Percentiles rank a stretch among this genome's conserved stretches.
Evolutionary conservation across 225 moss, liverwort and hornwort genomes (phyloP).

Genomic region (Marchantia paleacea): DNA sequence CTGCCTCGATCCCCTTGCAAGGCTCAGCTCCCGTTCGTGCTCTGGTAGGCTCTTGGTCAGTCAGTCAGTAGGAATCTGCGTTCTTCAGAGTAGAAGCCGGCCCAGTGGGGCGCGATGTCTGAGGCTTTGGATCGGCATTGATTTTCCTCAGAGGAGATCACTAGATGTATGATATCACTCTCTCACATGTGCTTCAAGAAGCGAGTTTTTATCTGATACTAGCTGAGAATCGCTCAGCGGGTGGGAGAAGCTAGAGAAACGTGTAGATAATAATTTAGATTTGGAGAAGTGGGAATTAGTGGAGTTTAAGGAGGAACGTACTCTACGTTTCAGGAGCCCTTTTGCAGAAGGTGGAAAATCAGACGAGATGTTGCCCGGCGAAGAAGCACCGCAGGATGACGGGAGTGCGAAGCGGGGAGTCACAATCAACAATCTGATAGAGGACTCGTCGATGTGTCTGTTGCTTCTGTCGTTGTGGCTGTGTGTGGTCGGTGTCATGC

Average conservation of each 20-base stretch:
- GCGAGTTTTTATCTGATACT: neutral
- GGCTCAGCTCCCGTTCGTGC: no score
- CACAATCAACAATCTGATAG: constrained; percentile 21
- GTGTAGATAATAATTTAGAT: no score
- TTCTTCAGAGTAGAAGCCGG: neutral
- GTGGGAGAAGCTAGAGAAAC: no score
- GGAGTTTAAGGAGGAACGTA: neutral
- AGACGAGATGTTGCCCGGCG: neutral
- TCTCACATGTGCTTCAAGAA: neutral
- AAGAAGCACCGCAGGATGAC: constrained; percentile 7
- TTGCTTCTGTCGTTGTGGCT: constrained; percentile 23
- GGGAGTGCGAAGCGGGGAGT: constrained; percentile 10
- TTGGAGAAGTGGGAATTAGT: neutral
- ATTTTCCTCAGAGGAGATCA: neutral
- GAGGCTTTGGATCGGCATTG: neutral
- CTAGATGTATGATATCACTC: neutral
- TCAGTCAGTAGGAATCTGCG: no score
- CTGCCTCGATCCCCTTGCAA: neutral
- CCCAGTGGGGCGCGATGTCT: neutral
- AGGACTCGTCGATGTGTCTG: constrained; percentile 24
- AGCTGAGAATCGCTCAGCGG: neutral
- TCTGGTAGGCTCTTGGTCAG: no score
- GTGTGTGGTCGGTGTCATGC: constrained; percentile 23
- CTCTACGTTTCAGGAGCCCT: neutral
- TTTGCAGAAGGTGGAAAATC: neutral